Conservation (phyloP, 106 monocot genomes). For the Platanthera guangdongensis region DNA sequence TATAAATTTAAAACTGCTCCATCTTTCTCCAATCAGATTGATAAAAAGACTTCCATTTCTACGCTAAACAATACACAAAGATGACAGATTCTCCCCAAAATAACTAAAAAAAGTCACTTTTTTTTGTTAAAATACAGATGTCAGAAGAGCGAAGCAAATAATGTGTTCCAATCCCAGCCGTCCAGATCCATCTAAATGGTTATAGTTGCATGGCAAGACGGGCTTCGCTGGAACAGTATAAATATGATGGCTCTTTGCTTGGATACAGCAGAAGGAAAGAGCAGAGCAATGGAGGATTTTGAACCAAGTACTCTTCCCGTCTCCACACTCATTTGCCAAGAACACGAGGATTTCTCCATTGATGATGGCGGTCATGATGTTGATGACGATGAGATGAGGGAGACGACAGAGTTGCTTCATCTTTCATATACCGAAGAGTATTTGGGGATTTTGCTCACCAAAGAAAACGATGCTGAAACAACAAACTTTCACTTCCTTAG, state of each 20-base stretch:
- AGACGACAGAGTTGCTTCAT: not conserved
- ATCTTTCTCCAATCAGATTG: not conserved
- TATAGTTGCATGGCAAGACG: not conserved
- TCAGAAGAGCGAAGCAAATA: not conserved
- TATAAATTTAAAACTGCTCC: not conserved
- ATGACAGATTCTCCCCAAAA: not conserved
- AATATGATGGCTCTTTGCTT: slow-evolving; percentile 1
- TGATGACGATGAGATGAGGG: slow-evolving; percentile 18
- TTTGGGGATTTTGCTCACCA: slow-evolving; percentile 48
- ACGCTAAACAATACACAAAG: not conserved
- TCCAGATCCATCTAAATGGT: not conserved
- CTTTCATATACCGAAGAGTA: slow-evolving; percentile 29
- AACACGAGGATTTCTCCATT: slow-evolving; percentile 39
- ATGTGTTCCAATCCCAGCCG: not conserved
- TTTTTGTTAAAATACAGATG: not conserved
- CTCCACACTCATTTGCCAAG: slow-evolving; percentile 57
- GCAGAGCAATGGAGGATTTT: slow-evolving; percentile 15
- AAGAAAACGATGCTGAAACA: slow-evolving; percentile 21
- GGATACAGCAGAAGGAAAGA: not conserved
- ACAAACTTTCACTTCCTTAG: not conserved
- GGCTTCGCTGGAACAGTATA: slow-evolving; percentile 3
- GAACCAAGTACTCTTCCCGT: slow-evolving; percentile 17
- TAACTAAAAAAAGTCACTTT: not conserved
- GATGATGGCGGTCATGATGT: slow-evolving; percentile 3
- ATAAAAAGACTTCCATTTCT: not conserved